Evolutionary conservation across 2,329 filamentous ascomycete species (phyloP).

Genomic region (Fusarium abutilonis): DNA sequence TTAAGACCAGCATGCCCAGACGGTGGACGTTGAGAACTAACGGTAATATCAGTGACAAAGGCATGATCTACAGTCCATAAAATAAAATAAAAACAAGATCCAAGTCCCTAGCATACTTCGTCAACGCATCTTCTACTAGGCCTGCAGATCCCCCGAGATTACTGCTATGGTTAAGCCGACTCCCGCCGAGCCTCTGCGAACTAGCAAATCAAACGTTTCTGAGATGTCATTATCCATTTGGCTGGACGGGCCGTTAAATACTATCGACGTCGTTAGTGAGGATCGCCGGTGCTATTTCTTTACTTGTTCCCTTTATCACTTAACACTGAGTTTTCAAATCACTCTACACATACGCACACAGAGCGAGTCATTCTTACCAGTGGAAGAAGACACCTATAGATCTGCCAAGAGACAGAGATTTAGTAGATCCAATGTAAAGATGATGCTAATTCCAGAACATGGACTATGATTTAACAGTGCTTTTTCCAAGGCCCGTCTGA

Average conservation of each 20-base stretch:
- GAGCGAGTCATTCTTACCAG: not conserved
- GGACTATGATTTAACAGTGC: not conserved
- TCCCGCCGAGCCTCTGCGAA: too few relatives aligned
- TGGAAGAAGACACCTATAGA: not conserved
- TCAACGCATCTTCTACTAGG: not conserved
- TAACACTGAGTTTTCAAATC: too few relatives aligned
- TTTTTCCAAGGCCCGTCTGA: not conserved
- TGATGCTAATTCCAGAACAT: not conserved
- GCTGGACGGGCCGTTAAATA: too few relatives aligned
- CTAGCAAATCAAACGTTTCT: too few relatives aligned
- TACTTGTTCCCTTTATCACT: too few relatives aligned
- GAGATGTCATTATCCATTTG: too few relatives aligned
- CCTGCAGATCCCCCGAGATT: too few relatives aligned
- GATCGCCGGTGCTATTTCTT: too few relatives aligned
- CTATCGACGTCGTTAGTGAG: too few relatives aligned
- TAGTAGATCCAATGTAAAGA: not conserved
- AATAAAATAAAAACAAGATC: not conserved
- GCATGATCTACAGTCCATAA: not conserved
- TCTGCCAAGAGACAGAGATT: too few relatives aligned
- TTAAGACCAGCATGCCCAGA: not conserved
- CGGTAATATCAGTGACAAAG: not conserved
- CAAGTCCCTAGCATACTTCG: not conserved
- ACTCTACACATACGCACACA: too few relatives aligned
- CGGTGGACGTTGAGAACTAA: not conserved
- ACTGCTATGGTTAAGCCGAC: too few relatives aligned